Evolutionary conservation across 2,329 filamentous ascomycete species (phyloP), one percentile per base, ranked within the genome.

Genomic region (Hypoxylon sp.): DNA sequence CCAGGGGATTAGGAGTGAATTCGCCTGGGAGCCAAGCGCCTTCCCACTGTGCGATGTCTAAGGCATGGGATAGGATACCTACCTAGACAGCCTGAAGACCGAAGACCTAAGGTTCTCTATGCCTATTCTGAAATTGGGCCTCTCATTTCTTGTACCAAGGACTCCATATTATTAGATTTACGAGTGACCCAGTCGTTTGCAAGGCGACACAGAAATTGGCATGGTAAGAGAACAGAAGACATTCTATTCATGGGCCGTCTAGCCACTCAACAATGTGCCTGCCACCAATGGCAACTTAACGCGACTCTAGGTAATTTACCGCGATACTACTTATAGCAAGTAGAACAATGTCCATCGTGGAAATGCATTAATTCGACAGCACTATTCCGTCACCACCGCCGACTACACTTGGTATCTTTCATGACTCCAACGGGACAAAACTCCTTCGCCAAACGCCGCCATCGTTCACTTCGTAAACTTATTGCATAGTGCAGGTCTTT

Each of bases 391-490:
- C 36, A 28, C 24, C 50, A 48, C 33, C 40, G 24, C 4, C 28
- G 32, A 49, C 55, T 38, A 28, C 48, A 54, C 36, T 40, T 64
- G 61, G 64, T 64, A 67, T 67, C 61, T 61, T 53, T 50, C 11
- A 14, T 33, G 28, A 59, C 57, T 61, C 53, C 33, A 22, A 26
- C 51, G 62, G 57, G 51, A 60, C 24, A 40, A 53, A 38, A 8
- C 16, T 44, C 36, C 32, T 52, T 40, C 30, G 30, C 46, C 44
- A 49, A 22, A 61, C 51, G 51, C 49, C 64, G 18, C 45, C 51
- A 24, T 67, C 67, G 55, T 67, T 53, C 54, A 52, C 46, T 60
- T 65, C 61, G 22, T 67, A 42, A 51, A 8, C 18, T 42, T 56
- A 49, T 54, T 50, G 54, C 49, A 16, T 51, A 32, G 20, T 28